Conservation (phyloP, 768 basidiomycete species). For the Boletus speciosus region DNA sequence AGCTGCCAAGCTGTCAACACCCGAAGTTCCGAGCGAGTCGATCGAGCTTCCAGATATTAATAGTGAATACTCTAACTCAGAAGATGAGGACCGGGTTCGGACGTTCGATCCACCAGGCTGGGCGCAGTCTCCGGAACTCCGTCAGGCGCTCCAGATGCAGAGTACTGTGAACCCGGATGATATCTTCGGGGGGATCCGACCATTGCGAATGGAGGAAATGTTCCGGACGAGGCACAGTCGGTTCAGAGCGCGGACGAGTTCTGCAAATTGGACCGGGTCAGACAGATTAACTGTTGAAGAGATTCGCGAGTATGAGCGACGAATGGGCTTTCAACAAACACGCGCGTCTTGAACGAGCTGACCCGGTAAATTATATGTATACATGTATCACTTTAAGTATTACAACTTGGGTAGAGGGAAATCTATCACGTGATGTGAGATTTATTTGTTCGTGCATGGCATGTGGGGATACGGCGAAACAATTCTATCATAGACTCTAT, state of each 20-base stretch:
- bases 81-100: constrained; percentile 76
- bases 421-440: constrained; percentile 14
- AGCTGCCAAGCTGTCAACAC: constrained; percentile 48
- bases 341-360: constrained; percentile 12
- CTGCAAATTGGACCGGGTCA: constrained; percentile 95
- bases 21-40: constrained; percentile 63
- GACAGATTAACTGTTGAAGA: constrained; percentile 83
- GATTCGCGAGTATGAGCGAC: constrained; percentile 78
- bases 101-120: constrained; percentile 79
- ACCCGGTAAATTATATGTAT: constrained; percentile 10
- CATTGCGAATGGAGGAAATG: constrained; percentile 89
- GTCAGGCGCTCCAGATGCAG: constrained; percentile 75
- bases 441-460: constrained; percentile 26
- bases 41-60: constrained; percentile 95
- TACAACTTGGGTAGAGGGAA: neutral
- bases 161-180: constrained; percentile 87
- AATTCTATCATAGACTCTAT: constrained; percentile 24
- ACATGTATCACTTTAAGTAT: neutral
- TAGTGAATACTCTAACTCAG: constrained; percentile 96
- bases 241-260: constrained; percentile 88
- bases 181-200: constrained; percentile 86
- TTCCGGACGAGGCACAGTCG: constrained; percentile 76
- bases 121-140: constrained; percentile 89
- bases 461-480: constrained; percentile 15
- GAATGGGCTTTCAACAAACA: constrained; percentile 76